phyloP scores from a whole-genome alignment of 2,329 filamentous ascomycete species.

The Dendrostoma leiphaemia region DNA sequence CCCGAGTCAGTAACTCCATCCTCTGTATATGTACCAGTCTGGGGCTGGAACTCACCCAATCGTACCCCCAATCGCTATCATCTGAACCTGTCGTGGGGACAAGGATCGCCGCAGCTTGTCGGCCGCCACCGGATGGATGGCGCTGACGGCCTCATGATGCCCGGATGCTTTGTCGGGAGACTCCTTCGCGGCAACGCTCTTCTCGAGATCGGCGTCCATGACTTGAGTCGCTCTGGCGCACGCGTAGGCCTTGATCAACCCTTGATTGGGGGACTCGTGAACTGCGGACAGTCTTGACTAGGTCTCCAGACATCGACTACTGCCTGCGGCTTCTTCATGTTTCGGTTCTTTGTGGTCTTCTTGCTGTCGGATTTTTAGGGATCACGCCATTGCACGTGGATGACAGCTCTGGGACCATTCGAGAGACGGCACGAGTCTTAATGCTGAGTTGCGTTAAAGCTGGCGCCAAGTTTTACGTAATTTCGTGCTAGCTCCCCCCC shows the following conservation, averaged over 20 bases:
- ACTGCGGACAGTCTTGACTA: no score
- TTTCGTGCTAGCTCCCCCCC: no score
- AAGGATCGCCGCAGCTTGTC: constrained; percentile 54
- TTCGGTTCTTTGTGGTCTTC: no score
- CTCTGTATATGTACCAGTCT: constrained; percentile 41
- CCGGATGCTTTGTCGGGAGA: neutral
- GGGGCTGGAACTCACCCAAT: constrained; percentile 34
- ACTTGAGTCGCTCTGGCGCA: neutral
- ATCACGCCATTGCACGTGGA: neutral
- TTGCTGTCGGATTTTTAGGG: no score
- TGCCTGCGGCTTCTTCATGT: neutral
- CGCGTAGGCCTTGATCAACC: no score
- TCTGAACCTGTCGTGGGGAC: constrained; percentile 63
- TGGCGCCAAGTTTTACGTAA: neutral
- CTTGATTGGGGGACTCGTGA: no score
- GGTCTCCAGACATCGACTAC: neutral
- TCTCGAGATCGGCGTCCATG: neutral
- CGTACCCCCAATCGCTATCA: constrained; percentile 62
- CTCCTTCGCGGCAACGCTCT: neutral
- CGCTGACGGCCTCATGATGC: neutral
- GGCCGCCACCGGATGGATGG: neutral
- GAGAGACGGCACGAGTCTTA: neutral
- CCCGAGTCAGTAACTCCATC: neutral
- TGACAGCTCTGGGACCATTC: neutral
- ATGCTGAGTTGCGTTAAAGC: neutral